Percentiles rank a stretch among this genome's conserved stretches.
Evolutionary conservation across 345 rosid genomes (phyloP).

Genomic region (Pistacia atlantica): DNA sequence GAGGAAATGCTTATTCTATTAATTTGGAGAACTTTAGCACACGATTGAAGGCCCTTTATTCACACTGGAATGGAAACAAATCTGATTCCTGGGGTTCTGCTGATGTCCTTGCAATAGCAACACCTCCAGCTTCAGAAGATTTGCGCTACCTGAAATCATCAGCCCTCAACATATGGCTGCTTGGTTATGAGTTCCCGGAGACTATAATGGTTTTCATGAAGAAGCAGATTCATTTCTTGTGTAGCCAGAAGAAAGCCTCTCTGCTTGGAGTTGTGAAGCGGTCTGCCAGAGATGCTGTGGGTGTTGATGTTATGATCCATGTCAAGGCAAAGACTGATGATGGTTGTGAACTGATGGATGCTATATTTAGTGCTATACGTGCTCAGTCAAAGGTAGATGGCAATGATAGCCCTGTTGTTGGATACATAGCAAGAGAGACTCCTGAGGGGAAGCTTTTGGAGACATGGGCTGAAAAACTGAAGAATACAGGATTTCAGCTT

Average conservation of each 20-base stretch:
- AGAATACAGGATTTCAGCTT: conserved; percentile 55
- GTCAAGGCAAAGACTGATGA: conserved; percentile 72
- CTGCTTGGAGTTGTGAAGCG: conserved; percentile 68
- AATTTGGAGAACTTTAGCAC: conserved; percentile 55
- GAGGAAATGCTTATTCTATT: conserved; percentile 53
- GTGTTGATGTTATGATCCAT: conserved; percentile 65
- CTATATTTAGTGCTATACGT: conserved; percentile 58
- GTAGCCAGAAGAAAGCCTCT: conserved; percentile 77
- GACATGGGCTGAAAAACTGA: conserved; percentile 71
- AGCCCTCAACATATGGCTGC: conserved; percentile 84
- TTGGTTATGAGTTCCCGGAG: conserved; percentile 95
- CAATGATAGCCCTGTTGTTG: conserved; percentile 52
- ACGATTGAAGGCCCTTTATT: conserved; percentile 66
- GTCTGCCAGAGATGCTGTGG: conserved; percentile 67
- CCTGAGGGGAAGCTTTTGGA: conserved; percentile 92
- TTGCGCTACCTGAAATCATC: conserved; percentile 86
- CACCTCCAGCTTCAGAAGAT: conserved; percentile 86
- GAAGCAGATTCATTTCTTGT: conserved; percentile 79
- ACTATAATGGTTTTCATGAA: conserved; percentile 80
- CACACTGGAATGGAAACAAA: conserved; percentile 63
- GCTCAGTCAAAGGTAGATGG: conserved; percentile 46
- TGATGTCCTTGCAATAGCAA: conserved; percentile 68
- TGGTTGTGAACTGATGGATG: conserved; percentile 68
- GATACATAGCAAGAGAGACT: conserved; percentile 71
- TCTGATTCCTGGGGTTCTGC: conserved; percentile 70